Evolutionary conservation across 169 alveolate genomes (phyloP).

Genomic region (Cryptosporidium bovis): DNA sequence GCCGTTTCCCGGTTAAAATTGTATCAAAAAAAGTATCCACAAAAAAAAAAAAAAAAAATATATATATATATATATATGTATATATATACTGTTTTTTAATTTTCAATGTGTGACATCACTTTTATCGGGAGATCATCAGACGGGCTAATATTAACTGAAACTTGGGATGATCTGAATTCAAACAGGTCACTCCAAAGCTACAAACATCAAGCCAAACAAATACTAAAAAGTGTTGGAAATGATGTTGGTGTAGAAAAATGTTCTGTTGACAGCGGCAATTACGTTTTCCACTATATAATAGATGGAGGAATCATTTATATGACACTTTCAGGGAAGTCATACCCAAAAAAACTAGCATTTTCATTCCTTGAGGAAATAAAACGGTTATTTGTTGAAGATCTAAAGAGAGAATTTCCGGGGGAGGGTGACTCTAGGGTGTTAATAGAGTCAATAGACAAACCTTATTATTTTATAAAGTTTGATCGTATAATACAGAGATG

Average conservation of each 20-base stretch:
- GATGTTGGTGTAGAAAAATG: slow-evolving; percentile 41
- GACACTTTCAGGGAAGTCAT: slow-evolving; percentile 82
- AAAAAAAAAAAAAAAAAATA: neutral
- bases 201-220: slow-evolving; percentile 81
- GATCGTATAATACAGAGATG: slow-evolving; percentile 81
- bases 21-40: neutral
- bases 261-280: slow-evolving; percentile 63
- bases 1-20: slow-evolving; percentile 51
- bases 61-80: too few relatives aligned
- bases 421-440: slow-evolving; percentile 79
- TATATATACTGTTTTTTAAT: neutral
- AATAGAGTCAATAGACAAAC: slow-evolving; percentile 86
- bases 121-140: slow-evolving; percentile 86
- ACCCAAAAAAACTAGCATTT: slow-evolving; percentile 88
- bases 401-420: slow-evolving; percentile 82
- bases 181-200: slow-evolving; percentile 59
- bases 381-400: slow-evolving; percentile 83
- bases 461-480: slow-evolving; percentile 85
- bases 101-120: slow-evolving; percentile 79
- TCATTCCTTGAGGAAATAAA: slow-evolving; percentile 83
- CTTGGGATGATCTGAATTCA: slow-evolving; percentile 81
- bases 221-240: slow-evolving; percentile 72
- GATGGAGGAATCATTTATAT: slow-evolving; percentile 82
- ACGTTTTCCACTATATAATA: slow-evolving; percentile 76
- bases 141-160: slow-evolving; percentile 86